Evolutionary conservation across 2,329 filamentous ascomycete species (phyloP), one percentile per base, ranked within the genome.

Genomic region (Arachnopeziza araneosa): DNA sequence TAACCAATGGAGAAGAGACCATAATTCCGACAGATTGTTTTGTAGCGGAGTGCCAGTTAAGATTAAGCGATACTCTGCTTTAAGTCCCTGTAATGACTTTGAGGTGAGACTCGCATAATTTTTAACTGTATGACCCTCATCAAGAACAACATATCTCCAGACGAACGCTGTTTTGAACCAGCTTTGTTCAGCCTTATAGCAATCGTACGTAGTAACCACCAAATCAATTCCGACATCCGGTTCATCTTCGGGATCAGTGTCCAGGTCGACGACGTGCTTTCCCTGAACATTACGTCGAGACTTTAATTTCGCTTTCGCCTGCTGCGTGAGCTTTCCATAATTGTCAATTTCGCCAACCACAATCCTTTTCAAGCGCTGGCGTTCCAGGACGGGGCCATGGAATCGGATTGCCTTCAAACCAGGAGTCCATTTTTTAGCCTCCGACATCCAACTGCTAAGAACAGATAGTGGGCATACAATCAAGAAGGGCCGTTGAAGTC

Each of bases 361-460:
- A 75, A 98, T 98, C 66, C 88, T 82, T 72, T 91, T 93, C 48
- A 83, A 56, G 19, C 74, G 69, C 8, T 74, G 71, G 52, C 95
- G 88, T 75, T 99, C 95, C 66, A 97, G 92, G 68, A 93, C 89
- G 50, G 88, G 91, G 50, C 96, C 95, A 72, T 98, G 99, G 76
- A 99, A 99, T 0, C 93, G 95, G 61, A 99, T 80, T 59, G 99
- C 96, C 73, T 97, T 98, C 80, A 99, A 98, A 0, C 95, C 93
- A 2, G 96, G 95, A 60, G 93, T 91, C 85, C 93, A 99, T 74
- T 99, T 99, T 72, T 98, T 98, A 81, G 99, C 98, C 75, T 99
- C 95, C 89, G 98, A 98, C 74, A 98, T 95, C 95, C 95, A 99
- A 72, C 99, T 99, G 65, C 99, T 84, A 82, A 99, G 97, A 54